A percentile compares a stretch with the other conserved stretches of the same genome.
Evolutionary conservation across 2,329 filamentous ascomycete species (phyloP).

Genomic region (Phaeophleospora eucalypticola): DNA sequence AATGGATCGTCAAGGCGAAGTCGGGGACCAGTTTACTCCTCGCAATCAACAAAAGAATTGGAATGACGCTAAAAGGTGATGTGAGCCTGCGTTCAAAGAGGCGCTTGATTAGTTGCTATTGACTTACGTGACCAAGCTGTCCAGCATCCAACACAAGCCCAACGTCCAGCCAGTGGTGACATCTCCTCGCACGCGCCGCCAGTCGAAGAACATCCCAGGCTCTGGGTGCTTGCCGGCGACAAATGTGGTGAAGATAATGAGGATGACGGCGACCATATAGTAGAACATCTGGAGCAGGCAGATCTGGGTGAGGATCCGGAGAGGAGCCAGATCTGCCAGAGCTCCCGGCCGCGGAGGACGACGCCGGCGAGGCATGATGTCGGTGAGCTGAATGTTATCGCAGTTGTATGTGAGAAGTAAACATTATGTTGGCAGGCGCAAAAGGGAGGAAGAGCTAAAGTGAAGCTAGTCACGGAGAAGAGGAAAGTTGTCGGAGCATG

Average conservation of each 20-base stretch:
- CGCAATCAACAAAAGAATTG: constrained; percentile 76
- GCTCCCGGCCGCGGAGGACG: constrained; percentile 62
- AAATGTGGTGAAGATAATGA: constrained; percentile 65
- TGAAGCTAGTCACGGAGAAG: no score
- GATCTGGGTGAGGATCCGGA: constrained; percentile 65
- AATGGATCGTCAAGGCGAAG: constrained; percentile 85
- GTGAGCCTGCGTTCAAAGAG: constrained; percentile 3
- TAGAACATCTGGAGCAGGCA: constrained; percentile 60
- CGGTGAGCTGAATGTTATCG: background rate
- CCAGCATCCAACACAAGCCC: constrained; percentile 64
- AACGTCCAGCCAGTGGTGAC: constrained; percentile 68
- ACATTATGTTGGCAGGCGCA: background rate
- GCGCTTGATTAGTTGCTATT: background rate
- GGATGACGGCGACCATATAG: constrained; percentile 57
- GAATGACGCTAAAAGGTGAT: constrained; percentile 61
- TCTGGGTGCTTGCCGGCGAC: constrained; percentile 60
- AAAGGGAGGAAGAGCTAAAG: background rate
- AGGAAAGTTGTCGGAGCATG: no score
- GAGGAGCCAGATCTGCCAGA: constrained; percentile 62
- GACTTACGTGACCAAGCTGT: constrained; percentile 59
- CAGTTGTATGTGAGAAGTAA: background rate
- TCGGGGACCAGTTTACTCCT: constrained; percentile 93
- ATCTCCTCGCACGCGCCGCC: constrained; percentile 61
- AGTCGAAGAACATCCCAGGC: constrained; percentile 58
- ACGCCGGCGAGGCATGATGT: constrained; percentile 52